Evolutionary conservation across 2,329 filamentous ascomycete genomes (phyloP).

Genomic region (Neonectria faginata): DNA sequence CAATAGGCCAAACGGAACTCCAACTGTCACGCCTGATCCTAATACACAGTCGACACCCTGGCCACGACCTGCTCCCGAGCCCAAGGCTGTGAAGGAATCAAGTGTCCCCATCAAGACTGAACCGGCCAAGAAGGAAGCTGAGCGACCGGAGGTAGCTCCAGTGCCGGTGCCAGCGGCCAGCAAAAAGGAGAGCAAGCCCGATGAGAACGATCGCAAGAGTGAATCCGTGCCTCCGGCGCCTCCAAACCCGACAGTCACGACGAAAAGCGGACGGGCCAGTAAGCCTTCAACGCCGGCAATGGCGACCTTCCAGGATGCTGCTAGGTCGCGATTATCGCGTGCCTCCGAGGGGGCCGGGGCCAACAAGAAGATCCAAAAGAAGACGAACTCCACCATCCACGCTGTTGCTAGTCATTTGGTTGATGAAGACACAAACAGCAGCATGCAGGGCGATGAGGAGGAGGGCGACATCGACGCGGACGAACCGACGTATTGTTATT

Average conservation of each 20-base stretch:
- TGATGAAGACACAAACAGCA: slow-evolving; percentile 59
- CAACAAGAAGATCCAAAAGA: slow-evolving; percentile 72
- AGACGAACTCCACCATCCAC: slow-evolving; percentile 58
- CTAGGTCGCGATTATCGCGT: slow-evolving; percentile 66
- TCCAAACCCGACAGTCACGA: slow-evolving; percentile 63
- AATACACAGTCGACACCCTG: slow-evolving; percentile 46
- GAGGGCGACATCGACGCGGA: slow-evolving; percentile 74
- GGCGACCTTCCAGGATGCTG: slow-evolving; percentile 68
- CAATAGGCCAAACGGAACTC: slow-evolving; percentile 68
- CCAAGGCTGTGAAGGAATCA: slow-evolving; percentile 65
- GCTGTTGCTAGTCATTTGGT: slow-evolving; percentile 50
- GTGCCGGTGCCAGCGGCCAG: slow-evolving; percentile 45
- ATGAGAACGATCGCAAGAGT: slow-evolving; percentile 53
- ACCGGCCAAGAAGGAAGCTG: slow-evolving; percentile 49
- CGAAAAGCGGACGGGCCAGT: slow-evolving; percentile 74
- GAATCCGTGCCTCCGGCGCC: slow-evolving; percentile 60
- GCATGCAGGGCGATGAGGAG: slow-evolving; percentile 54
- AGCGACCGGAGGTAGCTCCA: slow-evolving; percentile 44
- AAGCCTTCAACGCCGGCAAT: slow-evolving; percentile 75
- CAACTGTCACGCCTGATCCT: slow-evolving; percentile 53
- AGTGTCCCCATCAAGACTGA: slow-evolving; percentile 49
- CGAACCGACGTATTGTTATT: slow-evolving; percentile 83
- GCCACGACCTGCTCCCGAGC: slow-evolving; percentile 53
- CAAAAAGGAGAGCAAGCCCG: slow-evolving; percentile 59
- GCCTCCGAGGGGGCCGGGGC: slow-evolving; percentile 54